Conservation (phyloP, 1,284 basidiomycete genomes). For the Cutaneotrichosporon sp. region DNA sequence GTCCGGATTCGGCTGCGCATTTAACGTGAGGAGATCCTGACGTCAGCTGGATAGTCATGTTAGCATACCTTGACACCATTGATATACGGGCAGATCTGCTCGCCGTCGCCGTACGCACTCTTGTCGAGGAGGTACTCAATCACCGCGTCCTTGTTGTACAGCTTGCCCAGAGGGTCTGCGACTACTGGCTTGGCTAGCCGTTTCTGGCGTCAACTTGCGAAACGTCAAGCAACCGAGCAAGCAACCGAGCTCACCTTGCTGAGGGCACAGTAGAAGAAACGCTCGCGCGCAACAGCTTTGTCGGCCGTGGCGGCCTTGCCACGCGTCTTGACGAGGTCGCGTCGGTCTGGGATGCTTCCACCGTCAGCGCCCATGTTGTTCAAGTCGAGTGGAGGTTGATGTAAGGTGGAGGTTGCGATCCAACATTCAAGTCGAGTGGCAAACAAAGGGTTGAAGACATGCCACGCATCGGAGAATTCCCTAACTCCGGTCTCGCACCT, state of each 20-base stretch:
- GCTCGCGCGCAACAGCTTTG: slow-evolving; percentile 77
- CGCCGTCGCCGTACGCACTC: slow-evolving; percentile 72
- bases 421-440: not conserved
- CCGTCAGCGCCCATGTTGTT: slow-evolving; percentile 51
- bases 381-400: not conserved
- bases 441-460: slow-evolving; percentile 16
- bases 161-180: slow-evolving; percentile 80
- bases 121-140: slow-evolving; percentile 82
- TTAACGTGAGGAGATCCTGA: slow-evolving; percentile 81
- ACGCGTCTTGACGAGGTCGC: slow-evolving; percentile 53
- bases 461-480: slow-evolving; percentile 5
- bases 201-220: slow-evolving; percentile 56
- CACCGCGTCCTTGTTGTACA: slow-evolving; percentile 91
- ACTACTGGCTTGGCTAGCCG: slow-evolving; percentile 82
- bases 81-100: slow-evolving; percentile 81
- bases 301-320: slow-evolving; percentile 64
- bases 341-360: slow-evolving; percentile 53
- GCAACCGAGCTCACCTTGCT: slow-evolving; percentile 67
- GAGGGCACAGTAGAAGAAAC: slow-evolving; percentile 86
- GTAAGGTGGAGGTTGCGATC: not conserved
- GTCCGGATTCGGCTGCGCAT: slow-evolving; percentile 68
- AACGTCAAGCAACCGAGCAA: too few relatives aligned
- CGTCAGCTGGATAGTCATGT: not conserved
- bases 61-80: slow-evolving; percentile 73
- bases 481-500: not conserved